Conservation (phyloP, 1,139 yeast species). For the Taiozyma sp. region DNA sequence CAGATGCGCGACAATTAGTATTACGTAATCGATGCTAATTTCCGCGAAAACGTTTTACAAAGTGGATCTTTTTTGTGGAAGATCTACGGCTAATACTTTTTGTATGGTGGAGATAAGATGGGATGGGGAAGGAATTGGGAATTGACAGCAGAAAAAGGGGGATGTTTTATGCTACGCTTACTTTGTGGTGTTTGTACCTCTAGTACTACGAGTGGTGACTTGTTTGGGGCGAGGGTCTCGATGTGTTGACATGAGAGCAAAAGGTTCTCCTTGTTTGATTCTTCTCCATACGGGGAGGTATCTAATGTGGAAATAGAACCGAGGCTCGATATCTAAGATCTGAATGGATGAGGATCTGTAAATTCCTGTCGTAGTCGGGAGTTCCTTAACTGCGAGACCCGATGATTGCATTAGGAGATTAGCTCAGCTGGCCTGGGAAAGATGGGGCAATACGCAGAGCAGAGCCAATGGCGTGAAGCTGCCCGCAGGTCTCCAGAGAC, state of each 20-base stretch:
- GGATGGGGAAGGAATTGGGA: too few species aligned
- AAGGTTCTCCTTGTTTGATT: too few species aligned
- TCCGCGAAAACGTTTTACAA: neutral
- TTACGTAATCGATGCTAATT: neutral
- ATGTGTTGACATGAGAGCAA: neutral
- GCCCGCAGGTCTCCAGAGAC: neutral
- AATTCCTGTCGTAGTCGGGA: neutral
- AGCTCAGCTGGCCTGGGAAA: neutral
- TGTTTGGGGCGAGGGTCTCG: neutral
- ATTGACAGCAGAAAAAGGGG: too few species aligned
- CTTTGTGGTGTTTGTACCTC: too few species aligned
- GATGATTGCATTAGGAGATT: neutral
- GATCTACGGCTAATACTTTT: neutral
- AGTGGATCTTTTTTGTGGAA: too few species aligned
- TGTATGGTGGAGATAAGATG: neutral
- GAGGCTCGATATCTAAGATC: neutral
- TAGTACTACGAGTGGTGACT: too few species aligned
- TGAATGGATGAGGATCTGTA: neutral
- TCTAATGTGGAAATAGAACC: neutral
- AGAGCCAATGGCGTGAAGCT: neutral
- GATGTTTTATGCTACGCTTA: too few species aligned
- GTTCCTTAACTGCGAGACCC: neutral
- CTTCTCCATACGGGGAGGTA: too few species aligned
- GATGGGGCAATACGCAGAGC: neutral
- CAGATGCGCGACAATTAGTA: neutral